Evolutionary conservation across 371 early-diverging fungal genomes (phyloP).

Genomic region (Phascolomyces articulosus): DNA sequence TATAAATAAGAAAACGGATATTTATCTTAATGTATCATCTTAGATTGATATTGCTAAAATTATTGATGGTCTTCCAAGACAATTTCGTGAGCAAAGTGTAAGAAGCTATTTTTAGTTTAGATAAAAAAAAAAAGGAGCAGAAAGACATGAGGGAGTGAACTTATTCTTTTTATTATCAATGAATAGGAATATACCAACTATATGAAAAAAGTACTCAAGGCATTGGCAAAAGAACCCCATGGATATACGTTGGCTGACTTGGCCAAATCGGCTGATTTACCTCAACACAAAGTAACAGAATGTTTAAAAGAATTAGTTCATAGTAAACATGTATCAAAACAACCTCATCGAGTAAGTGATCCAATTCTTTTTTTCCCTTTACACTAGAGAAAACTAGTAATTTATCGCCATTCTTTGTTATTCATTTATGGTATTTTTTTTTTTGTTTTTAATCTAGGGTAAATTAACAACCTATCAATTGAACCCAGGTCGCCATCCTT

Average conservation of each 20-base stretch:
- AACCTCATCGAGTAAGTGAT: slow-evolving; percentile 19
- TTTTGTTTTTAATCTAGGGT: slow-evolving; percentile 1
- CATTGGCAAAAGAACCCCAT: slow-evolving; percentile 22
- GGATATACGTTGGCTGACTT: slow-evolving; percentile 31
- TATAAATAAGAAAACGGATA: too few species aligned
- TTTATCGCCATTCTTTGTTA: neutral
- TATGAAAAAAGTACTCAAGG: slow-evolving; percentile 29
- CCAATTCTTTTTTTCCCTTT: too few species aligned
- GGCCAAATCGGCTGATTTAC: slow-evolving; percentile 16
- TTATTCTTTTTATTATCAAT: too few species aligned
- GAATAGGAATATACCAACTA: slow-evolving; percentile 31
- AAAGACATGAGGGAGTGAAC: neutral
- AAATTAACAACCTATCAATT: slow-evolving; percentile 17
- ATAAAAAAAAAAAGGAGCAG: neutral
- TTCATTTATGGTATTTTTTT: too few species aligned
- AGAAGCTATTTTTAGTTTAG: neutral
- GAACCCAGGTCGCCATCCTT: slow-evolving; percentile 17
- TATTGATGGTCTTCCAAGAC: slow-evolving; percentile 30
- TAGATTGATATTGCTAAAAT: slow-evolving; percentile 34
- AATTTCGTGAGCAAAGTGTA: slow-evolving; percentile 39
- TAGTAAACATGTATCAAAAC: slow-evolving; percentile 31
- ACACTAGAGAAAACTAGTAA: too few species aligned
- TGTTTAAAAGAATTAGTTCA: slow-evolving; percentile 31
- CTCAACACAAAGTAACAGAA: slow-evolving; percentile 24
- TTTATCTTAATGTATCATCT: too few species aligned